Conservation (phyloP, 202 grass and related monocot genomes). For the Brachypodium distachyon region DNA sequence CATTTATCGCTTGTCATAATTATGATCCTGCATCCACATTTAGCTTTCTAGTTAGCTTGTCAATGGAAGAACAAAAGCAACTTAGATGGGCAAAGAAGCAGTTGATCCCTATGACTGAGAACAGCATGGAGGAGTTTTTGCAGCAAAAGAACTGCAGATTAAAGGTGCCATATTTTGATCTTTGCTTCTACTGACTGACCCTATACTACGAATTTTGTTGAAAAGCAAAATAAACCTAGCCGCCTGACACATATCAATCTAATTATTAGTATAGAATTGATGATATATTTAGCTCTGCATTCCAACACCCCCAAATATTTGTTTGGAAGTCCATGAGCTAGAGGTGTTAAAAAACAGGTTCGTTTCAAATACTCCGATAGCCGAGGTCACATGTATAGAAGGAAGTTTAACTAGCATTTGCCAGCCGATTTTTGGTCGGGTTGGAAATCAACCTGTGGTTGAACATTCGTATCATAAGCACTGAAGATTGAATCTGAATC, state of each 20-base stretch:
- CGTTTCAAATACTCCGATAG: too few species aligned
- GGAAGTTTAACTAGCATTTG: too few species aligned
- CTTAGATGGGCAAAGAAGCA: constrained; percentile 56
- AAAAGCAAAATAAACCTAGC: constrained; percentile 17
- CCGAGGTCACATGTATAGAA: too few species aligned
- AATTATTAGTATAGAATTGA: constrained; percentile 12
- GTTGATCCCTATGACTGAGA: constrained; percentile 56
- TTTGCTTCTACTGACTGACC: constrained; percentile 47
- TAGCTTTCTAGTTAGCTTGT: constrained; percentile 66
- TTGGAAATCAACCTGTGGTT: too few species aligned
- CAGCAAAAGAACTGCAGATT: constrained; percentile 63
- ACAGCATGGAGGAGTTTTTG: constrained; percentile 71
- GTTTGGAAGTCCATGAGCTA: constrained; percentile 1
- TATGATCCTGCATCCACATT: constrained; percentile 61
- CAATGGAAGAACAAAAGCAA: constrained; percentile 86
- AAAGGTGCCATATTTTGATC: constrained; percentile 34
- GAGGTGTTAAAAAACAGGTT: too few species aligned
- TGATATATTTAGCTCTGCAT: constrained; percentile 31
- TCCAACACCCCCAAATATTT: constrained; percentile 16
- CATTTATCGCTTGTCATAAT: constrained; percentile 68
- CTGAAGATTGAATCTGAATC: constrained; percentile 4
- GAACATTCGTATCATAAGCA: too few species aligned
- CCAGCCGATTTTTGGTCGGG: too few species aligned
- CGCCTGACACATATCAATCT: constrained; percentile 16
- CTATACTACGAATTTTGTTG: constrained; percentile 13